These are phyloP conservation scores for Noccaea bulbosa DNA, from an alignment of 345 rosid genomes.

Conservation along the genomic window DNA sequence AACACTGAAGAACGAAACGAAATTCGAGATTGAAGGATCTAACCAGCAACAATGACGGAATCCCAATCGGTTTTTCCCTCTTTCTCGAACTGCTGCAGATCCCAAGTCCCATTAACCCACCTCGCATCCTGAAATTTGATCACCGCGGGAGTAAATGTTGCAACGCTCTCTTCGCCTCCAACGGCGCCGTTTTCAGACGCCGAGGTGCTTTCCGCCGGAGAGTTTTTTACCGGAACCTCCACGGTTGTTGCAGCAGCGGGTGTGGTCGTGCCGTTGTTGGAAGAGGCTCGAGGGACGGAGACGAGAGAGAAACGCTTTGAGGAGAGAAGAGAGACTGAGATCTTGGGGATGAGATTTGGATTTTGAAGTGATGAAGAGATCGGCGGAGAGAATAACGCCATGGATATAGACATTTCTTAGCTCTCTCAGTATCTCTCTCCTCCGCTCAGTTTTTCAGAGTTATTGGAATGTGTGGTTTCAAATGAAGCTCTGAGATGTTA, in stretches of 20 bases:
- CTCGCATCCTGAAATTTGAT: constrained; percentile 59
- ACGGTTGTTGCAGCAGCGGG: constrained; percentile 47
- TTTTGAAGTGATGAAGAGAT: constrained; percentile 45
- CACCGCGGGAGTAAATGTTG: constrained; percentile 16
- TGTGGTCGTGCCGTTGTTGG: constrained; percentile 60
- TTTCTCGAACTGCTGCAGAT: constrained; percentile 77
- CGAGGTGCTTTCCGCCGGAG: constrained; percentile 29
- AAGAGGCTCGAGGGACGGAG: constrained; percentile 50
- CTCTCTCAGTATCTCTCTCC: constrained; percentile 20
- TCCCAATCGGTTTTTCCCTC: constrained; percentile 84
- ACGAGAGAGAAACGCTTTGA: constrained; percentile 42
- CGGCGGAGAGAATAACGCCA: constrained; percentile 60
- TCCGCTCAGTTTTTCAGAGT: constrained; percentile 19
- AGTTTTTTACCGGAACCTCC: constrained; percentile 5
- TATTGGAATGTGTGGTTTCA: constrained; percentile 40
- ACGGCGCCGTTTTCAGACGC: constrained; percentile 37
- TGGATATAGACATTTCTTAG: constrained; percentile 56
- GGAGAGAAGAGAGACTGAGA: constrained; percentile 49
- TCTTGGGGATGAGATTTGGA: constrained; percentile 47
- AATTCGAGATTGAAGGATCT: constrained; percentile 22
- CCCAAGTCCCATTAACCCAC: constrained; percentile 96
- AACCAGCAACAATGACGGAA: constrained; percentile 94
- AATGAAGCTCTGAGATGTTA: constrained; percentile 32
- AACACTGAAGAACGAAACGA: not conserved
- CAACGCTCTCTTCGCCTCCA: constrained; percentile 28